Percentiles rank a stretch among this genome's conserved stretches.
Conservation (phyloP, 768 basidiomycete genomes). For the Rhizopogon vesiculosus region DNA sequence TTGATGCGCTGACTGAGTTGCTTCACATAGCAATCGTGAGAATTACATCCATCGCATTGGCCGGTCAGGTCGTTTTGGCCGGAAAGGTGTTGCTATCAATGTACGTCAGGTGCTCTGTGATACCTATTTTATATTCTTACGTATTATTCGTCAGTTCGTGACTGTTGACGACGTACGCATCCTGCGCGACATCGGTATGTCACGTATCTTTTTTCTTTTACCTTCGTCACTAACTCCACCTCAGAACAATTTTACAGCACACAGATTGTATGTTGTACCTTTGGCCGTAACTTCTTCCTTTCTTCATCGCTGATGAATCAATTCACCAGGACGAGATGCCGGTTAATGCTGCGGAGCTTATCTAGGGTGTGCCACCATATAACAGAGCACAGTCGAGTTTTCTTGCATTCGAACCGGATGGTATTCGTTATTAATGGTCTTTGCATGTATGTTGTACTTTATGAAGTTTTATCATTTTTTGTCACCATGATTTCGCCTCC, state of each 20-base stretch:
- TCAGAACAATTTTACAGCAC: constrained; percentile 96
- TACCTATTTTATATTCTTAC: constrained; percentile 12
- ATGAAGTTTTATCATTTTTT: constrained; percentile 7
- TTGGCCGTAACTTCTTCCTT: background rate
- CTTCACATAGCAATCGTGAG: constrained; percentile 74
- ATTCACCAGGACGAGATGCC: constrained; percentile 90
- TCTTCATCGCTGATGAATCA: constrained; percentile 15
- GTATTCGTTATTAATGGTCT: constrained; percentile 1
- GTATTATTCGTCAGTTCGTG: constrained; percentile 56
- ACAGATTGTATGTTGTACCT: constrained; percentile 62
- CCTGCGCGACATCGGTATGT: constrained; percentile 90
- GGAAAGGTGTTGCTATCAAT: constrained; percentile 99
- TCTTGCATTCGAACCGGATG: constrained; percentile 1
- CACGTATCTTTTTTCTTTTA: background rate
- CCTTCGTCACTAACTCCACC: constrained; percentile 9
- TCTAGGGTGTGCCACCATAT: constrained; percentile 39
- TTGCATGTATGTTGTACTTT: constrained; percentile 14
- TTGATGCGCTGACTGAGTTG: constrained; percentile 7
- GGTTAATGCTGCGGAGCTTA: constrained; percentile 95
- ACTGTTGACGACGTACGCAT: constrained; percentile 96
- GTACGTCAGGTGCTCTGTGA: constrained; percentile 40
- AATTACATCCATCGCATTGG: constrained; percentile 99
- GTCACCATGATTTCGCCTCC: background rate
- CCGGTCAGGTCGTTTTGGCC: constrained; percentile 96
- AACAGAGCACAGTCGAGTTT: background rate